phyloP scores from a whole-genome alignment of 257 asterid genomes.

The Sherardia arvensis region DNA sequence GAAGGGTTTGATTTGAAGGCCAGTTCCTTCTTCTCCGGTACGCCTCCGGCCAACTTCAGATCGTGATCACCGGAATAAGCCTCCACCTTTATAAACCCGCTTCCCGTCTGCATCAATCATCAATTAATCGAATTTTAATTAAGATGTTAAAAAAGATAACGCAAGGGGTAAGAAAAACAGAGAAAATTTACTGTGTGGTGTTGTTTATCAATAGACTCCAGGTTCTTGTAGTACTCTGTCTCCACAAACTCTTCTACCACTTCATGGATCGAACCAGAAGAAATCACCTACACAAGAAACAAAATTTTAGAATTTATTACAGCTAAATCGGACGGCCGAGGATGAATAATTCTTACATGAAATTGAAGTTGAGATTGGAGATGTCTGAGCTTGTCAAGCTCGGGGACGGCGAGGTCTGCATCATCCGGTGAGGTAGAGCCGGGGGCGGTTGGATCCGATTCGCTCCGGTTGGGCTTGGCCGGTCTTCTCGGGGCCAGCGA shows the following conservation, averaged over 20 bases:
- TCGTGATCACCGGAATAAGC: slow-evolving; percentile 12
- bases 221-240: slow-evolving; percentile 29
- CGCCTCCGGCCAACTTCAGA: slow-evolving; percentile 12
- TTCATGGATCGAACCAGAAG: slow-evolving; percentile 1
- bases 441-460: slow-evolving; percentile 17
- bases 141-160: too few species aligned
- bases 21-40: slow-evolving; percentile 5
- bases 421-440: neutral
- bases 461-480: slow-evolving; percentile 37
- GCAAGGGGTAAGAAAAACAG: too few species aligned
- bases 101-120: slow-evolving; percentile 27
- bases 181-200: slow-evolving; percentile 28
- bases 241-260: slow-evolving; percentile 37
- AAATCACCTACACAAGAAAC: slow-evolving; percentile 11
- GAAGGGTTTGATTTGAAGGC: slow-evolving; percentile 34
- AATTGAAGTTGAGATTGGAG: slow-evolving; percentile 31
- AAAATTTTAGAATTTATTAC: neutral
- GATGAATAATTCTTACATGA: slow-evolving; percentile 12
- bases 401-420: slow-evolving; percentile 20
- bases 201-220: slow-evolving; percentile 34
- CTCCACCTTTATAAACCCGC: slow-evolving; percentile 30
- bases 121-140: too few species aligned
- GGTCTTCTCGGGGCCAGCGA: slow-evolving; percentile 32
- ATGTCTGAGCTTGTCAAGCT: slow-evolving; percentile 26
- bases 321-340: neutral